Conservation (phyloP, 192 early-diverging fungal species). For the Chytriomyces hyalinus region DNA sequence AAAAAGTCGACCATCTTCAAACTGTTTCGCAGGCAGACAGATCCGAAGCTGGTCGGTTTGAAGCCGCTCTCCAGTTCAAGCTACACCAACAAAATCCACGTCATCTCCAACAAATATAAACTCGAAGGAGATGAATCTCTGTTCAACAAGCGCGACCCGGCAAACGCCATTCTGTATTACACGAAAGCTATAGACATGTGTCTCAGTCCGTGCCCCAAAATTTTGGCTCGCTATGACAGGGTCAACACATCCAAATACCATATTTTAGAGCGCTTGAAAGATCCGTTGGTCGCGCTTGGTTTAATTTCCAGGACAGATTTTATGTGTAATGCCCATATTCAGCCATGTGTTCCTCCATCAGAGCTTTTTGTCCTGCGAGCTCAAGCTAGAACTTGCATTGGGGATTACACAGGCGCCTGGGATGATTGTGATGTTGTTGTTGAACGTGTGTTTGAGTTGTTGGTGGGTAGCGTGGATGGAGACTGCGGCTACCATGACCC, state of each 20-base stretch:
- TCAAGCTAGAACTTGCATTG: not conserved
- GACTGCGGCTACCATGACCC: not conserved
- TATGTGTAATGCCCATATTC: not conserved
- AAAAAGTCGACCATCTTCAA: not conserved
- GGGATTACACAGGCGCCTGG: conserved; percentile 5
- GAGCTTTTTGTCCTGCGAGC: not conserved
- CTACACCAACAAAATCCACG: conserved; percentile 3
- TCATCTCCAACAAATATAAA: conserved; percentile 3
- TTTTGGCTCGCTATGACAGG: not conserved
- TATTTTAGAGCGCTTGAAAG: not conserved
- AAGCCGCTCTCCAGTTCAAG: not conserved
- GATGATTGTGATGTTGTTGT: conserved; percentile 21
- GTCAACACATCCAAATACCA: not conserved
- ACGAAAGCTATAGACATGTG: conserved; percentile 17
- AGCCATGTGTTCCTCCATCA: conserved; percentile 2
- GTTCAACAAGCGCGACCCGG: conserved; percentile 1
- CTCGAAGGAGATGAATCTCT: not conserved
- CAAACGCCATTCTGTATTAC: conserved; percentile 1
- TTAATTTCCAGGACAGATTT: not conserved
- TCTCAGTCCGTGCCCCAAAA: not conserved
- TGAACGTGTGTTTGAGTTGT: not conserved
- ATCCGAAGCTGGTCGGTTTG: too few species aligned
- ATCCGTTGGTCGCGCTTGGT: not conserved
- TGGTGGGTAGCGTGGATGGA: not conserved
- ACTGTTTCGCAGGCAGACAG: not conserved